A percentile compares a stretch with the other conserved stretches of the same genome.
These are phyloP conservation scores for Tagetes patula DNA, from an alignment of 129 eudicot genomes.

Conservation along the genomic window DNA sequence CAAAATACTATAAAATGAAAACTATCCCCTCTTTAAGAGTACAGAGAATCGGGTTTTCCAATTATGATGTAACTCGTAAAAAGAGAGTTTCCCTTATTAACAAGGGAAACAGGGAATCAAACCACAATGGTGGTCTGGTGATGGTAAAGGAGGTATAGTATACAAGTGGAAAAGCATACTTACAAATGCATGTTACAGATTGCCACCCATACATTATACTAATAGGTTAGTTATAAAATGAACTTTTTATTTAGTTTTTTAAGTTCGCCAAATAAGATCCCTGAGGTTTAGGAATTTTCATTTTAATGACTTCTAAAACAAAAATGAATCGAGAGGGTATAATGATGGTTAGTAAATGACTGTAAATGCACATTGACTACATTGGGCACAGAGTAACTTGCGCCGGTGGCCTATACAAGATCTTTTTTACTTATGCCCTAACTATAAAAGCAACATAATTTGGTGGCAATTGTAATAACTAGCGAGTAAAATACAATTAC, in stretches of 20 bases:
- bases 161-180: background rate
- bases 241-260: background rate
- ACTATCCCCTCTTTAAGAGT: background rate
- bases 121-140: background rate
- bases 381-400: background rate
- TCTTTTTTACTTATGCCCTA: background rate
- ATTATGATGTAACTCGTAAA: background rate
- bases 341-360: background rate
- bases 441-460: background rate
- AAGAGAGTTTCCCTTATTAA: background rate
- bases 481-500: background rate
- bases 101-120: background rate
- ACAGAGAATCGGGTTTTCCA: background rate
- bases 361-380: background rate
- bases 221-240: background rate
- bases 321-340: background rate
- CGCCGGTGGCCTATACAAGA: background rate
- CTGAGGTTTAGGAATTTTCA: background rate
- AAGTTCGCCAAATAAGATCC: background rate
- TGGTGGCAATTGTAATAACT: background rate
- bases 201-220: background rate
- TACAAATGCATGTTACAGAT: background rate
- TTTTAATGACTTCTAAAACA: background rate
- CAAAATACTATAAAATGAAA: background rate
- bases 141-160: constrained; percentile 1